These are phyloP conservation scores for Sporisorium scitamineum DNA, from an alignment of 1,284 basidiomycete genomes.

Conservation along the genomic window DNA sequence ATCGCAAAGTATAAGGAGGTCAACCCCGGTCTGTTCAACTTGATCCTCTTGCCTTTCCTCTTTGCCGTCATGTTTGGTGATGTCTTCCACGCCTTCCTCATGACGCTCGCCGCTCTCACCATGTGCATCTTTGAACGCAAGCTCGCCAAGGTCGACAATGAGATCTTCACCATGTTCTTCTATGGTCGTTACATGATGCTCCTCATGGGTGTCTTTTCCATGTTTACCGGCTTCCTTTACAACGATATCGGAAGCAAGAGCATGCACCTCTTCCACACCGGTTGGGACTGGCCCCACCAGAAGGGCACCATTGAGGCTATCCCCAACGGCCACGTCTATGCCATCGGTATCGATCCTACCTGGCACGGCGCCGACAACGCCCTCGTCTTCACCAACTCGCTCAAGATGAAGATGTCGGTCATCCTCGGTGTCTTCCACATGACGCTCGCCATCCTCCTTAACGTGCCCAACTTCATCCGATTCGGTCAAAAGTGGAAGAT, in stretches of 20 bases:
- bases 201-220: conserved; percentile 93
- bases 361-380: conserved; percentile 96
- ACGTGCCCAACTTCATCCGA: conserved; percentile 92
- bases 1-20: conserved; percentile 95
- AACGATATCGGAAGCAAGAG: conserved; percentile 99
- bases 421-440: conserved; percentile 97
- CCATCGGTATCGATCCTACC: conserved; percentile 92
- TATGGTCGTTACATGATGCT: conserved; percentile 98
- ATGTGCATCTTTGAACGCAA: conserved; percentile 90
- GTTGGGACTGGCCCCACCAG: conserved; percentile 82
- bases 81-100: conserved; percentile 92
- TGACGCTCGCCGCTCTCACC: conserved; percentile 79
- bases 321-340: conserved; percentile 78
- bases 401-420: conserved; percentile 99
- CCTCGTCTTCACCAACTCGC: conserved; percentile 95
- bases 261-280: conserved; percentile 87
- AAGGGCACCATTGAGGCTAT: conserved; percentile 61
- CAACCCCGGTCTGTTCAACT: conserved; percentile 94
- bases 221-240: conserved; percentile 95
- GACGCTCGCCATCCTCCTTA: conserved; percentile 96
- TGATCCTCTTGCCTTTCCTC: conserved; percentile 96
- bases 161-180: conserved; percentile 93
- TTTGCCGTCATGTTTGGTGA: conserved; percentile 99
- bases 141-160: conserved; percentile 81
- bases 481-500: conserved; percentile 89